Percentiles rank a stretch among this genome's conserved stretches.
Evolutionary conservation across 2,329 filamentous ascomycete genomes (phyloP).

Genomic region (Penicillium sp.): DNA sequence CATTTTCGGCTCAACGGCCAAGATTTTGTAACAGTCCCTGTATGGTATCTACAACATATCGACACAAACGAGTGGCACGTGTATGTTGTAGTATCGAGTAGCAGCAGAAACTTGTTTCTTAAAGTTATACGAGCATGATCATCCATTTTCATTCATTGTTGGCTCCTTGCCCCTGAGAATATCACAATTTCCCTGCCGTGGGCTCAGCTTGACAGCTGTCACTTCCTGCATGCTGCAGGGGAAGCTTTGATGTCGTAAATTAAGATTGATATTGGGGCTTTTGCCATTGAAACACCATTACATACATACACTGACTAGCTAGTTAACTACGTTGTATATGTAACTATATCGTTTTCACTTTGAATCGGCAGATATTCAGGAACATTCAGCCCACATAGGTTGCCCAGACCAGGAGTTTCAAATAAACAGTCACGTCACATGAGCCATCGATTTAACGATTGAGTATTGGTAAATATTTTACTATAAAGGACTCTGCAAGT

Average conservation of each 20-base stretch:
- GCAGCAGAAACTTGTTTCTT: not conserved
- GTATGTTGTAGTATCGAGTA: not conserved
- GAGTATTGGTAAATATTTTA: not conserved
- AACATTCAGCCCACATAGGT: not conserved
- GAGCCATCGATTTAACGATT: not conserved
- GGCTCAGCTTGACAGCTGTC: conserved; percentile 11
- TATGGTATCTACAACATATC: no score
- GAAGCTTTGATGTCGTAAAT: not conserved
- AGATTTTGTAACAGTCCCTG: no score
- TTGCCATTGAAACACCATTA: not conserved
- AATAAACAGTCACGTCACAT: not conserved
- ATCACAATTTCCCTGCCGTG: conserved; percentile 13
- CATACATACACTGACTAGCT: not conserved
- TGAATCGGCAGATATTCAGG: not conserved
- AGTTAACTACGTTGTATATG: no score
- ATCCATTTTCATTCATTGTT: not conserved
- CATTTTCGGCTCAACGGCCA: not conserved
- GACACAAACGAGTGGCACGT: no score
- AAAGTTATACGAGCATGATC: not conserved
- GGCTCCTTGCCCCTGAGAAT: not conserved
- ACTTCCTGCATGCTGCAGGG: conserved; percentile 6
- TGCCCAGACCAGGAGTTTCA: not conserved
- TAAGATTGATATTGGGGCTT: not conserved
- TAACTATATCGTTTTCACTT: not conserved
- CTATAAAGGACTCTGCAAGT: not conserved